Base-by-base conservation (phyloP, 1,284 basidiomycete species). In the Flammula alnicola region DNA sequence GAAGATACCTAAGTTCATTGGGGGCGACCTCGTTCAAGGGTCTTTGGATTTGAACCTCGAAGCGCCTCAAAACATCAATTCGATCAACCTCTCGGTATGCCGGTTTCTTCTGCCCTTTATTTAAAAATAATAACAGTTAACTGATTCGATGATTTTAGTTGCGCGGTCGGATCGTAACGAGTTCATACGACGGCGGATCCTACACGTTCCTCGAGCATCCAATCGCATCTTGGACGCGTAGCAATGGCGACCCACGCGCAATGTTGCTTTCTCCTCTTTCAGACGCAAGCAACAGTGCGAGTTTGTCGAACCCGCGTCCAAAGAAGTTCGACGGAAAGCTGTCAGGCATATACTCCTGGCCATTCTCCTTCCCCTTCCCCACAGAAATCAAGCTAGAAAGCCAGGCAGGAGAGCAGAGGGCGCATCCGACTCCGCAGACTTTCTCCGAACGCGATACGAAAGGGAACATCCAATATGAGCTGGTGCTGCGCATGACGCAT, bases 351-450 rank as follows among this genome's bases (percentile, higher is more conserved):
- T 69, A 69, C 40, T 51, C 58, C 3, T 74, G 69, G 71, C 66
- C 68, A 6, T 69, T 74, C 49, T 66, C 66, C 5, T 63, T 74
- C 46, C 54, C 62, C 4, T 62, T 73, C 49, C 72, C 72, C 0
- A 58, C 60, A 16, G 60, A 47, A 10, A 16, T 33, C 26, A 22
- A n/a, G n/a, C 33, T 8, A 17, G 9, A 14, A 19, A 6, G 12
- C n/a, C n/a, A n/a, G n/a, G n/a, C n/a, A n/a, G n/a, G n/a, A n/a
- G n/a, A n/a, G n/a, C n/a, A n/a, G n/a, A 19, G 5, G 7, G 14
- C 14, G 26, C 40, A n/a, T 3, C 23, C 37, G 25, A 22, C 31
- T 12, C 71, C 72, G 1, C 69, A 68, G 27, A 67, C 68, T 0
- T 70, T 73, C 54, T 38, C 65, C 4, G 70, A 73, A 46, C 58